These are phyloP conservation scores for Delonix regia DNA, from an alignment of 306 rosid species.

Conservation along the genomic window DNA sequence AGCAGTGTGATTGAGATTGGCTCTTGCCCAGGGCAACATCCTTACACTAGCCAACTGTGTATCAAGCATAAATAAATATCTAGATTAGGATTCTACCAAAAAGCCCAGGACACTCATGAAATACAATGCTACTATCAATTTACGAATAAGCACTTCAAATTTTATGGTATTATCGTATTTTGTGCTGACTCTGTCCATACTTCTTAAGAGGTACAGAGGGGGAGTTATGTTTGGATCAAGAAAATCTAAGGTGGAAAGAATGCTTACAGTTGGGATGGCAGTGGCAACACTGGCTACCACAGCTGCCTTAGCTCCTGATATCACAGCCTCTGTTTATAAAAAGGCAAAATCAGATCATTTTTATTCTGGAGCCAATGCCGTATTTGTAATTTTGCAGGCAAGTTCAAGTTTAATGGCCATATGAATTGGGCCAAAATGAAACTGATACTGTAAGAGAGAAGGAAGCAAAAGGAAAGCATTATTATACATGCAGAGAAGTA, in stretches of 20 bases:
- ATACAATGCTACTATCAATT: no score
- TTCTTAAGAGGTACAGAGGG: no score
- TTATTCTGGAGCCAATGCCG: not conserved
- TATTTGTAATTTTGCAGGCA: not conserved
- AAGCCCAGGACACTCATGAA: no score
- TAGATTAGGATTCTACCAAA: conserved; percentile 14
- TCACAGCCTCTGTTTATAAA: conserved; percentile 74
- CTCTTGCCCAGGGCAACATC: conserved; percentile 98
- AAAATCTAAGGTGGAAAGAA: conserved; percentile 9
- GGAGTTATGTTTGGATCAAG: not conserved
- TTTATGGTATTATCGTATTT: no score
- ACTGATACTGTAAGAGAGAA: not conserved
- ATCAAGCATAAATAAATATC: not conserved
- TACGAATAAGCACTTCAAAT: not conserved
- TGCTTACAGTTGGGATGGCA: conserved; percentile 90
- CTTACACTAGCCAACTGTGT: conserved; percentile 89
- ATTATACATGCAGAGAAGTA: not conserved
- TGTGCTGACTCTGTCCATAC: no score
- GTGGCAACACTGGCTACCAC: conserved; percentile 79
- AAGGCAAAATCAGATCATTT: conserved; percentile 9
- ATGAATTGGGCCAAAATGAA: not conserved
- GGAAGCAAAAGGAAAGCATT: not conserved
- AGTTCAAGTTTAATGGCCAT: not conserved
- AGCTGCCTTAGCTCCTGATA: conserved; percentile 97
- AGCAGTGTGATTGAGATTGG: conserved; percentile 89